These are phyloP conservation scores for Malbranchea zuffiana DNA, from an alignment of 2,329 filamentous ascomycete species.

Conservation along the genomic window DNA sequence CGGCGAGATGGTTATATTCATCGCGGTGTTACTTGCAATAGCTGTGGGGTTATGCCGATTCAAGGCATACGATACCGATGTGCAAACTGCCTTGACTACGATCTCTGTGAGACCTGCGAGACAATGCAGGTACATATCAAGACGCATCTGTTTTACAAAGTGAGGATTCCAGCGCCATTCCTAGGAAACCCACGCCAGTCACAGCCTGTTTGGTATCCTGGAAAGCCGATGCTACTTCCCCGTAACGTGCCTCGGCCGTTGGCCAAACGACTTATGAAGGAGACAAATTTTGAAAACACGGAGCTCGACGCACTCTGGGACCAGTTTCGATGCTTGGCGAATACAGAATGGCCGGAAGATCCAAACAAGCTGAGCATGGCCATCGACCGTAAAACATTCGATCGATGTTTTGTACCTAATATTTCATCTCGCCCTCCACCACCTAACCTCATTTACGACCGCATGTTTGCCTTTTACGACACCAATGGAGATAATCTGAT, in stretches of 20 bases:
- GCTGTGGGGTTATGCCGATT: slow-evolving; percentile 78
- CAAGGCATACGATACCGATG: slow-evolving; percentile 88
- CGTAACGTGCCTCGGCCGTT: slow-evolving; percentile 56
- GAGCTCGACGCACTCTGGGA: slow-evolving; percentile 93
- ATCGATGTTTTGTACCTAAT: slow-evolving; percentile 78
- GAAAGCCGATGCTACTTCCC: slow-evolving; percentile 63
- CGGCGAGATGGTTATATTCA: slow-evolving; percentile 82
- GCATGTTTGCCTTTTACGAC: slow-evolving; percentile 95
- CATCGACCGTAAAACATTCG: slow-evolving; percentile 87
- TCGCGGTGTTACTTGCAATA: slow-evolving; percentile 82
- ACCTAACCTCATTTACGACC: slow-evolving; percentile 85
- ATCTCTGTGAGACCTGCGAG: slow-evolving; percentile 90
- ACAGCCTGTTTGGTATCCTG: slow-evolving; percentile 77
- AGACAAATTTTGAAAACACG: slow-evolving; percentile 70
- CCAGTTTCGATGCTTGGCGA: slow-evolving; percentile 90
- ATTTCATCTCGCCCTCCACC: slow-evolving; percentile 64
- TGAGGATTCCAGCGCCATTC: slow-evolving; percentile 77
- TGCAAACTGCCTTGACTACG: slow-evolving; percentile 90
- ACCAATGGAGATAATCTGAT: slow-evolving; percentile 80
- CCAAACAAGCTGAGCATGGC: slow-evolving; percentile 66
- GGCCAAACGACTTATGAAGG: slow-evolving; percentile 56
- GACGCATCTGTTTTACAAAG: slow-evolving; percentile 94
- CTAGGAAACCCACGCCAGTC: slow-evolving; percentile 67
- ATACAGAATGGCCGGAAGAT: slow-evolving; percentile 71
- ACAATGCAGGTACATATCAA: slow-evolving; percentile 60